These are phyloP conservation scores for Suillus discolor DNA, from an alignment of 768 basidiomycete species.

Conservation along the genomic window DNA sequence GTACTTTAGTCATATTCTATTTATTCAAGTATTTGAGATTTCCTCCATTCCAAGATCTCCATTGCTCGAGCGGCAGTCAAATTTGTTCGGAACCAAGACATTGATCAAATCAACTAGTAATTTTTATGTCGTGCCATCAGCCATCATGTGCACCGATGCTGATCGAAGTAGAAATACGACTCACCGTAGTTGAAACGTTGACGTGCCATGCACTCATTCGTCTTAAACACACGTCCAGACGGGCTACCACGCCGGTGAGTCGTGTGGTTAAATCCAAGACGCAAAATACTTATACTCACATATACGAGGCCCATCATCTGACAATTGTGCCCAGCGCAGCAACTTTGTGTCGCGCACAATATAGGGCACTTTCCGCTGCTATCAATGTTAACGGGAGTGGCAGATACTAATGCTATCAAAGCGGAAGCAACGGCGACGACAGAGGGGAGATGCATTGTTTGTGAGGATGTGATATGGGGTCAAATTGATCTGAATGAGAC, in stretches of 20 bases:
- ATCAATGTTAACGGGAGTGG: background rate
- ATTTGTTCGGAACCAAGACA: background rate
- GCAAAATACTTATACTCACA: background rate
- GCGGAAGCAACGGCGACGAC: background rate
- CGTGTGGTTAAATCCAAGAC: background rate
- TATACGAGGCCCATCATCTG: background rate
- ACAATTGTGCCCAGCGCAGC: background rate
- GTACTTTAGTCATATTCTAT: background rate
- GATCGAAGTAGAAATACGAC: background rate
- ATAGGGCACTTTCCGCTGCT: background rate
- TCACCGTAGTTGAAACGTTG: background rate
- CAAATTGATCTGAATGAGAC: background rate
- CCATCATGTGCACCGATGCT: background rate
- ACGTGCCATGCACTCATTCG: no score
- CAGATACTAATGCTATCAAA: background rate
- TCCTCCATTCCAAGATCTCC: background rate
- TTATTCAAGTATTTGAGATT: background rate
- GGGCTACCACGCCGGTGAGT: background rate
- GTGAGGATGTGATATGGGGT: background rate
- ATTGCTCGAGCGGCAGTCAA: background rate
- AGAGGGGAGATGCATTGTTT: background rate
- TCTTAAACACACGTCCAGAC: background rate
- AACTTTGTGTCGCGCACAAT: background rate
- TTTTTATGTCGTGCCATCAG: background rate
- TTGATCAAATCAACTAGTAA: background rate